Evolutionary conservation across 805 yeast genomes (phyloP).

Genomic region (Ogataea methanolica): DNA sequence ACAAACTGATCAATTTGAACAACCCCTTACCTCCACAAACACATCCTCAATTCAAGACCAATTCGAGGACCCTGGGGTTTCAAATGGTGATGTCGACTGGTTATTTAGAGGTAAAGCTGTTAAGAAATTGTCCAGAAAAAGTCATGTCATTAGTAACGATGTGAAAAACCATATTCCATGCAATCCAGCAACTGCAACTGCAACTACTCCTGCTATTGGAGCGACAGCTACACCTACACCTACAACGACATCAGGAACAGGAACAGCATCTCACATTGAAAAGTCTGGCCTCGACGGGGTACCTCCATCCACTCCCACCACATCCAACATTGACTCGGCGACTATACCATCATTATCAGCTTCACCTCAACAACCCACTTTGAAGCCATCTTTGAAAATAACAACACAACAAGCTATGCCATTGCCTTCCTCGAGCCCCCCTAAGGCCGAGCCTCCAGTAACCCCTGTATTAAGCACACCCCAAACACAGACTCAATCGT

Average conservation of each 20-base stretch:
- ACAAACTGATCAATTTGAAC: neutral
- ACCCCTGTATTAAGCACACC: neutral
- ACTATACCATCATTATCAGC: conserved; percentile 1
- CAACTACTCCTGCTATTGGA: neutral
- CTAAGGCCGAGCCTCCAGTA: neutral
- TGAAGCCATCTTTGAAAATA: neutral
- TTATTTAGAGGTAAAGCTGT: conserved; percentile 70
- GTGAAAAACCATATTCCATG: conserved; percentile 25
- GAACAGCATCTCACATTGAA: no score
- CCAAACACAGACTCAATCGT: no score
- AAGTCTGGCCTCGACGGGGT: no score
- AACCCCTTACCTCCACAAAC: neutral
- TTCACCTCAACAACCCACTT: neutral
- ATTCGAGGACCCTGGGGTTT: conserved; percentile 42
- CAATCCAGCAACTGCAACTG: neutral
- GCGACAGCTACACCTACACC: no score
- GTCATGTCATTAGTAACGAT: conserved; percentile 25
- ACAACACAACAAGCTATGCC: neutral
- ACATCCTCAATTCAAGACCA: neutral
- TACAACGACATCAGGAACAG: no score
- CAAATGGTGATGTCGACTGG: conserved; percentile 83
- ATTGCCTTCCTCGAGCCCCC: neutral
- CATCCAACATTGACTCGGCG: neutral
- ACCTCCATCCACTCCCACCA: no score
- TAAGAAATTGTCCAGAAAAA: conserved; percentile 46